Percentiles rank a stretch among this genome's conserved stretches.
phyloP scores from a whole-genome alignment of 371 early-diverging fungal genomes.

The Parasitella parasitica region DNA sequence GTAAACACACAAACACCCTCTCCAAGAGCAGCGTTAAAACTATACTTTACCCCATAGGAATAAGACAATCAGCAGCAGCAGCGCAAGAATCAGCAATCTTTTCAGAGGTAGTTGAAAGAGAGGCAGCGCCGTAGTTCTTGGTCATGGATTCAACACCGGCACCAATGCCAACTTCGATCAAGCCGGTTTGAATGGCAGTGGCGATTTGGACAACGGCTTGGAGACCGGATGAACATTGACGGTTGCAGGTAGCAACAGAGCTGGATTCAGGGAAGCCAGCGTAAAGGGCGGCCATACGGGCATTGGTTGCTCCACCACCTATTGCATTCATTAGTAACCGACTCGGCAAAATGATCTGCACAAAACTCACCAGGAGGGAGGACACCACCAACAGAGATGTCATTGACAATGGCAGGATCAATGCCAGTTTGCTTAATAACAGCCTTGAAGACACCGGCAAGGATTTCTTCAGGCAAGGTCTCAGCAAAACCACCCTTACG shows the following conservation, averaged over 20 bases:
- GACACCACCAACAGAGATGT: conserved; percentile 95
- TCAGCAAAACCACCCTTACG: conserved; percentile 95
- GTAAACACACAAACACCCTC: not conserved
- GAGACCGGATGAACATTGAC: conserved; percentile 97
- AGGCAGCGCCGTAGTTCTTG: conserved; percentile 80
- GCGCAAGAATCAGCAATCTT: conserved; percentile 65
- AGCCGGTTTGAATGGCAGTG: conserved; percentile 86
- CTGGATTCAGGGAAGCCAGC: conserved; percentile 91
- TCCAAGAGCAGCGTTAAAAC: not conserved
- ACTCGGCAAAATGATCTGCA: too few species aligned
- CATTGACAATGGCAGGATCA: conserved; percentile 89
- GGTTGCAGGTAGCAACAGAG: conserved; percentile 89
- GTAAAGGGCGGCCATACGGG: conserved; percentile 79
- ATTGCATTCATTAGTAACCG: too few species aligned
- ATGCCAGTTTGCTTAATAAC: conserved; percentile 78
- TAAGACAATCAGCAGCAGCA: conserved; percentile 80
- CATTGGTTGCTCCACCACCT: too few species aligned
- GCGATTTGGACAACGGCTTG: conserved; percentile 94
- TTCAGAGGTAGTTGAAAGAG: conserved; percentile 75
- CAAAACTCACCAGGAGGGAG: conserved; percentile 84
- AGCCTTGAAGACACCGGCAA: conserved; percentile 85
- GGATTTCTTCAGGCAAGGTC: conserved; percentile 82
- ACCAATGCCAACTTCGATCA: conserved; percentile 95
- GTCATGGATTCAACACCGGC: conserved; percentile 99
- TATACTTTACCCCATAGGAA: conserved; percentile 79